Base-by-base conservation (phyloP, 2,329 filamentous ascomycete species). In the Clonostachys solani region DNA sequence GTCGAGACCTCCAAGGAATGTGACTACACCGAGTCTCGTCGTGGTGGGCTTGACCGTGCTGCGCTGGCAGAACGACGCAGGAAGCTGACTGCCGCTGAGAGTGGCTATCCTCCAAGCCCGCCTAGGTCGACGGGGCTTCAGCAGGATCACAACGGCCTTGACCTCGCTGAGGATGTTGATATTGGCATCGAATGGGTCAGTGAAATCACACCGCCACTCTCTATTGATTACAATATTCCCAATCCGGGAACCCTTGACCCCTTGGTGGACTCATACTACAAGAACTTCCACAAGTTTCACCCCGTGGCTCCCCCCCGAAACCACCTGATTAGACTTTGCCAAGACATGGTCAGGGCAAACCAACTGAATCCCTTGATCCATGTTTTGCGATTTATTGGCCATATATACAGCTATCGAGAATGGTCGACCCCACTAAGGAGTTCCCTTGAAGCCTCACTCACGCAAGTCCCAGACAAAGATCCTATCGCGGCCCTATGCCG, bases 11-110 rank as follows among this genome's bases (percentile, higher is more conserved):
- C 63, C 9, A 68, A 70, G 23, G 61, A 70, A 3, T 80, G 77
- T 49, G 63, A 67, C 18, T 80, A 80, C 56, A 66, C 75, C 42
- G 72, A 73, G 52, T 78, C 74, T 12, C 68, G 75, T 33, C 65
- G 77, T 44, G 76, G 75, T 5, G 73, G 60, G 49, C 64, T 55
- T 44, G 68, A 55, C 51, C 57, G 58, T 33, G 61, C 53, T 3
- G 50, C 61, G 3, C 47, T 63, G 16, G 51, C 56, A 2, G 58
- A 54, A 5, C 54, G 60, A 19, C 60, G 62, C 15, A 63, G 59
- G 47, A 55, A 54, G 7, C 47, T 57, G 35, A 55, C 57, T 3
- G 53, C 54, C 18, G 50, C 47, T 17, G 40, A 44, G 33, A 35
- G 23, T 33, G 35, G n/a, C 37, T 36, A 19, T 34, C 18, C 17